A percentile compares a stretch with the other conserved stretches of the same genome.
Evolutionary conservation across 257 asterid species (phyloP).

Genomic region (Nyctanthes arbortristis): DNA sequence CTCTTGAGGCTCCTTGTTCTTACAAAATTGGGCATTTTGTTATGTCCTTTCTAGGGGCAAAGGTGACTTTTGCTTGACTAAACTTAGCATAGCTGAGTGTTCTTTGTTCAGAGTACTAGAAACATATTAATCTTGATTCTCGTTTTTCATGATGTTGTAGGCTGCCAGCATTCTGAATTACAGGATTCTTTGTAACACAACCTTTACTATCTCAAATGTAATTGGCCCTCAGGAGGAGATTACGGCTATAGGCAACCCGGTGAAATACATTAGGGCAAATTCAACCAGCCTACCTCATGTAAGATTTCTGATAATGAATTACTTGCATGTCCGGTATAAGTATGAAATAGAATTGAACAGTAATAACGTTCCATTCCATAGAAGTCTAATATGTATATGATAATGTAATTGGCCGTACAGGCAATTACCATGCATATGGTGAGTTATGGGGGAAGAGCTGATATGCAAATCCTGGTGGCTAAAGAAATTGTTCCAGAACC

Average conservation of each 20-base stretch:
- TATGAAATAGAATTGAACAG: not conserved
- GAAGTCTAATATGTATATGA: not conserved
- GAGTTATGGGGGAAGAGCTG: conserved; percentile 75
- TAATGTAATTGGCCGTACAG: conserved; percentile 29
- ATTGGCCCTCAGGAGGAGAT: conserved; percentile 68
- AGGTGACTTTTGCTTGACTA: conserved; percentile 41
- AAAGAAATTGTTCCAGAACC: conserved; percentile 74
- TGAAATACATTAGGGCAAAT: conserved; percentile 49
- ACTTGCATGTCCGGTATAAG: not conserved
- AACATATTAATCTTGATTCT: not conserved
- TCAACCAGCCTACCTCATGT: conserved; percentile 74
- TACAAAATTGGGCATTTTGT: conserved; percentile 46
- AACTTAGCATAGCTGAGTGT: not conserved
- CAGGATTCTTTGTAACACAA: conserved; percentile 62
- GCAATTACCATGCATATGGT: conserved; percentile 80
- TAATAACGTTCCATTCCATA: not conserved
- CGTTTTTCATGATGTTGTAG: conserved; percentile 34
- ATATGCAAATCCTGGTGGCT: conserved; percentile 75
- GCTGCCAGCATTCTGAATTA: conserved; percentile 57
- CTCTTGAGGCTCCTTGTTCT: conserved; percentile 67
- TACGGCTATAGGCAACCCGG: conserved; percentile 44
- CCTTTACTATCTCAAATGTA: conserved; percentile 69
- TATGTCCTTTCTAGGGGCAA: conserved; percentile 50
- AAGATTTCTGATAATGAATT: conserved; percentile 13
- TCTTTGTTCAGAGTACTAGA: not conserved